Evolutionary conservation across 2,329 filamentous ascomycete species (phyloP), one percentile per base, ranked within the genome.

Genomic region (Fonsecaea monophora): DNA sequence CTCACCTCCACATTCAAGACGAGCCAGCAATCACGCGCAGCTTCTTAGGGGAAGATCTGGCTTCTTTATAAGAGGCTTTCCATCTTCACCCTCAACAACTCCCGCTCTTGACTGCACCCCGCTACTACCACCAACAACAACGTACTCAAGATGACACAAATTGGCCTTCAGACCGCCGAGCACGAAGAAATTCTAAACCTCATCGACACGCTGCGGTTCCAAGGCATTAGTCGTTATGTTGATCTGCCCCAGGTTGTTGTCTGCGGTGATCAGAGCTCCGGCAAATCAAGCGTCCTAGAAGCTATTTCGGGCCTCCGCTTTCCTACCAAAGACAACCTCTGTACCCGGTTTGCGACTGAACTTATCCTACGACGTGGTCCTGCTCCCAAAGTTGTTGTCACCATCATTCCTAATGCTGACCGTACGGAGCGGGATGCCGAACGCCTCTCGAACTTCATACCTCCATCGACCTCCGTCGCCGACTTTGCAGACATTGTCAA

Each of bases 261-360:
- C 4, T 85, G 85, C 34, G 87, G 88, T 4, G 84, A 87, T 62
- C 85, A 87, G 64, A 87, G 84, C 0, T 83, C 84, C 0, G 87
- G 87, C 2, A 90, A 90, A 73, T 87, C 84, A n/a, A 89, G 86
- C 0, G 86, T 89, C 0, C 81, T 90, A 0, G 85, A 90, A 69
- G 88, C 87, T 0, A 86, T 90, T 55, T 86, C 87, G 0, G 82
- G 84, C 9, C 83, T 91, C 1, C 82, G 82, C 0, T 89, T 90
- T 55, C 85, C 86, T 0, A 77, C 82, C 10, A 84, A 87, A 4
- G 82, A 83, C 13, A 83, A 78, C 30, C 64, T 86, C 0, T 89
- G 86, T 72, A 90, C 88, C 0, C 80, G 85, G 0, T 89, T 89
- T 66, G 83, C 87, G 0, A 89, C 86, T 0, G 86, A 90, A 71